These are phyloP conservation scores for Talaromyces rugulosus DNA, from an alignment of 2,329 filamentous ascomycete genomes.

Conservation along the genomic window DNA sequence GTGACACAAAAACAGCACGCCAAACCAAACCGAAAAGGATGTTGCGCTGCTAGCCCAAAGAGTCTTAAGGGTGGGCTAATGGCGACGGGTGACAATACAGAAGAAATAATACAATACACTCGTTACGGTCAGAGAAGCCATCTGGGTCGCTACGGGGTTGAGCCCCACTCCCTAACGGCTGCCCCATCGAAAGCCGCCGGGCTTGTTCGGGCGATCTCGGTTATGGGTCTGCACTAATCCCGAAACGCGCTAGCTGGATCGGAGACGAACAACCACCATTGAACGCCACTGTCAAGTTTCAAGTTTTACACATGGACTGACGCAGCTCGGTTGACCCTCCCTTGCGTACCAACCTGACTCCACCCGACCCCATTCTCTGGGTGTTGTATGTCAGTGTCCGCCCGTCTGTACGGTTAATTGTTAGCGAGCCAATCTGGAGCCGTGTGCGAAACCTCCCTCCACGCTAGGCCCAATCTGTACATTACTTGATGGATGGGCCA, in stretches of 20 bases:
- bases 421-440: background rate
- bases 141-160: background rate
- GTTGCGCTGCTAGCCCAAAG: background rate
- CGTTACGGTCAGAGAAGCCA: background rate
- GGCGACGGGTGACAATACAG: background rate
- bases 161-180: background rate
- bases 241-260: background rate
- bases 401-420: slow-evolving; percentile 1
- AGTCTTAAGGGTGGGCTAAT: background rate
- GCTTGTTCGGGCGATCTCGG: background rate
- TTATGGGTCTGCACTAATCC: background rate
- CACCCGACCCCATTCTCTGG: slow-evolving; percentile 1
- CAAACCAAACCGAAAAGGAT: background rate
- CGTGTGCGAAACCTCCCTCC: background rate
- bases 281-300: background rate
- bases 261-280: background rate
- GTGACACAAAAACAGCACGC: background rate
- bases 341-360: background rate
- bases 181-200: background rate
- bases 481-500: background rate
- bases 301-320: background rate
- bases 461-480: background rate
- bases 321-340: background rate
- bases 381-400: background rate
- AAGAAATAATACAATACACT: background rate